Evolutionary conservation across 805 yeast species (phyloP).

Genomic region (Barnettozyma wickerhamii): DNA sequence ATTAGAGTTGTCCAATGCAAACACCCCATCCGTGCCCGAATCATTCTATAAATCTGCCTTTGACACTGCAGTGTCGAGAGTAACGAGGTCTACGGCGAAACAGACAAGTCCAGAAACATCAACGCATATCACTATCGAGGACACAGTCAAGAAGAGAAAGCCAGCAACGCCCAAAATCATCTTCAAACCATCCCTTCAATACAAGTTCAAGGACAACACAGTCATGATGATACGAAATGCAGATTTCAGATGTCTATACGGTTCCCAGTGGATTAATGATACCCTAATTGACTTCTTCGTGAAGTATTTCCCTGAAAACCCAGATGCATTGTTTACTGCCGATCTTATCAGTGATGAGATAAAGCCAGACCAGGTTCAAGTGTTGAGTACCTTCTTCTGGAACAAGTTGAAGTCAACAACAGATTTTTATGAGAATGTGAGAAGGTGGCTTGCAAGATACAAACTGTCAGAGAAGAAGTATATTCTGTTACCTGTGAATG

Average conservation of each 20-base stretch:
- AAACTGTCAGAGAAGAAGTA: slow-evolving; percentile 56
- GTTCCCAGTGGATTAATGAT: slow-evolving; percentile 88
- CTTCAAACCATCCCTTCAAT: slow-evolving; percentile 41
- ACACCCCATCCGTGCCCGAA: not conserved
- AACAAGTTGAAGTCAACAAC: slow-evolving; percentile 49
- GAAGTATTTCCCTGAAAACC: slow-evolving; percentile 46
- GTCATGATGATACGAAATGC: slow-evolving; percentile 53
- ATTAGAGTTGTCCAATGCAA: not conserved
- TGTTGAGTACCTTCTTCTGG: slow-evolving; percentile 83
- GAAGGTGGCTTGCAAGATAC: slow-evolving; percentile 73
- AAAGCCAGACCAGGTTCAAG: slow-evolving; percentile 36
- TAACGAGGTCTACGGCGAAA: not conserved
- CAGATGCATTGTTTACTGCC: slow-evolving; percentile 2
- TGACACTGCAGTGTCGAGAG: not conserved
- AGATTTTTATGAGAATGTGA: slow-evolving; percentile 56
- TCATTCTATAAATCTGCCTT: not conserved
- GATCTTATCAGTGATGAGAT: slow-evolving; percentile 22
- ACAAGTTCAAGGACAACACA: slow-evolving; percentile 50
- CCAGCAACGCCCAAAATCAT: slow-evolving; percentile 7
- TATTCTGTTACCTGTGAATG: slow-evolving; percentile 78
- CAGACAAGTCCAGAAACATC: not conserved
- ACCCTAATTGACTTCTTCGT: slow-evolving; percentile 81
- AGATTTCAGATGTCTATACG: slow-evolving; percentile 77
- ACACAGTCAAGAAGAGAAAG: not conserved
- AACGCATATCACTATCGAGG: not conserved